These are phyloP conservation scores for Suhomyces faveliae DNA, from an alignment of 805 yeast genomes.

Conservation along the genomic window DNA sequence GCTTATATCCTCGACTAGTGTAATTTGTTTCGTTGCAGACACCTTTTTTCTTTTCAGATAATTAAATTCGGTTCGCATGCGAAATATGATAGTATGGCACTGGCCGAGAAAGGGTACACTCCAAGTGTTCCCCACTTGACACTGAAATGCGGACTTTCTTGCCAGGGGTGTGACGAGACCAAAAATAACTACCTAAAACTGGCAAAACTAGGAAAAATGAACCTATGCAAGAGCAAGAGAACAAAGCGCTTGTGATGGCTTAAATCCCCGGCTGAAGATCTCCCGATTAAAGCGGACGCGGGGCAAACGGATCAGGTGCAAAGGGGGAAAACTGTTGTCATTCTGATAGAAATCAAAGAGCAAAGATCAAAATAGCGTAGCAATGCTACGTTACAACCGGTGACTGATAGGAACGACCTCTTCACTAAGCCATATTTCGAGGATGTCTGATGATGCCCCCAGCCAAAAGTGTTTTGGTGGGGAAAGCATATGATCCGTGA, in stretches of 20 bases:
- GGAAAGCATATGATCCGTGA: background rate
- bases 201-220: background rate
- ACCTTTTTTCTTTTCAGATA: background rate
- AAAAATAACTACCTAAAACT: background rate
- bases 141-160: background rate
- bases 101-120: background rate
- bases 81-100: background rate
- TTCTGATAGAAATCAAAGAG: background rate
- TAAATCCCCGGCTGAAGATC: background rate
- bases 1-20: background rate
- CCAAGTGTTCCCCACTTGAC: background rate
- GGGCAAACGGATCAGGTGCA: background rate
- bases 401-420: background rate
- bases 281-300: background rate
- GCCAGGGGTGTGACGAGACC: background rate
- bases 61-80: background rate
- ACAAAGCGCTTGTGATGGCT: background rate
- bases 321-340: background rate
- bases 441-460: background rate
- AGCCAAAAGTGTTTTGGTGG: background rate
- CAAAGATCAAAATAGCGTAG: background rate
- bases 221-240: background rate
- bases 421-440: background rate
- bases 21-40: background rate
- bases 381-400: background rate